Evolutionary conservation across 768 basidiomycete species (phyloP), one percentile per base, ranked within the genome.

Genomic region (Paxillus rubicundulus): DNA sequence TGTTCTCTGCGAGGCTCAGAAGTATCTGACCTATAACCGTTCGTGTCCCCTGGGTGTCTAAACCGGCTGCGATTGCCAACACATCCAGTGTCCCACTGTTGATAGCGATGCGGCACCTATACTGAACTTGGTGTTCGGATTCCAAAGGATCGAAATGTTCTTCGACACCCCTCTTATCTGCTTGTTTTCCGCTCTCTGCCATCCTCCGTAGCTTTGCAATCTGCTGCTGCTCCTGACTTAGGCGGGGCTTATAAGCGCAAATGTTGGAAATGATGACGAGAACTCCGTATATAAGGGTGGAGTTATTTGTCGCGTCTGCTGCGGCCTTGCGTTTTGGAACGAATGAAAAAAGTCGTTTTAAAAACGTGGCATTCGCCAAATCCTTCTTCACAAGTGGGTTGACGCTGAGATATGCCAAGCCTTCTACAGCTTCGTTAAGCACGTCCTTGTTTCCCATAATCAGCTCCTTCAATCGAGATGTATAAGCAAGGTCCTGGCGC

Each of bases 191-290:
- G 16, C 73, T 60, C 43, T 76, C 74, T 3, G 93, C 82, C 86
- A 98, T 89, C 45, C 75, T 77, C 58, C 82, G 82, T 36, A 98
- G 74, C 65, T 85, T 90, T 49, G 85, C 83, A 5, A 96, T 78
- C 63, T 97, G 92, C 28, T 77, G 75, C 63, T 96, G 86, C 67
- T 97, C 93, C 47, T 89, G 84, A 8, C 80, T 86, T 18, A 93
- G 72, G 12, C 76, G 81, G 8, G 87, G 86, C 46, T 79, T 84
- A 64, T 87, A 87, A 10, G 78, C 72, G 42, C 84, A 84, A 34
- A 97, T 66, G 64, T 97, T 94, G 55, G 78, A 71, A 44, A 92
- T 77, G 56, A 95, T 85, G 47, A 84, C 76, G 27, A 89, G 78
- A 39, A 92, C 67, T 6, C 95, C 95, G 57, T 89, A 98, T 30